Evolutionary conservation across 139 green algal species (phyloP).

Genomic region (Asterochloris erici): DNA sequence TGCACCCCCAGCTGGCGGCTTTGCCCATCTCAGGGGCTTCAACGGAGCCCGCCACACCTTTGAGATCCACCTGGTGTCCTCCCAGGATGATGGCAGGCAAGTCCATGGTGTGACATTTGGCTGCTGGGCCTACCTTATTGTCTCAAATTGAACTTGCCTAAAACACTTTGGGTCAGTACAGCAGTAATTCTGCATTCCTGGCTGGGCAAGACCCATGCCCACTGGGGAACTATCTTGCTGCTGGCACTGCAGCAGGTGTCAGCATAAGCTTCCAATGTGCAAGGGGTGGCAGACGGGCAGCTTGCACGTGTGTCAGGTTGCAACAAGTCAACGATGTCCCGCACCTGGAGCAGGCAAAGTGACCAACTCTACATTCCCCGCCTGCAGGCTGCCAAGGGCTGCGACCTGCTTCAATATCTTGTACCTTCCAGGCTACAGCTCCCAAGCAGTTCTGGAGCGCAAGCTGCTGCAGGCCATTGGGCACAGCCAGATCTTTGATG

Average conservation of each 20-base stretch:
- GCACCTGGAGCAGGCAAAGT: too few relatives aligned
- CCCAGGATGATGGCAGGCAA: constrained; percentile 17
- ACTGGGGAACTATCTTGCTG: too few relatives aligned
- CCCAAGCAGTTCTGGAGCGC: constrained; percentile 16
- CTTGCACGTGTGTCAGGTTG: neutral
- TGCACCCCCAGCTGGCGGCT: constrained; percentile 32
- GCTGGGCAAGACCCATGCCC: too few relatives aligned
- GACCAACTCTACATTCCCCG: too few relatives aligned
- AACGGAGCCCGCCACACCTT: constrained; percentile 36
- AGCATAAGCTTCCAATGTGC: too few relatives aligned
- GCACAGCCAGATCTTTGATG: constrained; percentile 22
- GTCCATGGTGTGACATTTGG: too few relatives aligned
- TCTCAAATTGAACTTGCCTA: too few relatives aligned
- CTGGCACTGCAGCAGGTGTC: too few relatives aligned
- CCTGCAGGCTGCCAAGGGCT: constrained; percentile 25
- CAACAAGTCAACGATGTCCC: neutral
- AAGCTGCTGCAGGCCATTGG: constrained; percentile 18
- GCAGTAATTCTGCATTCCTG: too few relatives aligned
- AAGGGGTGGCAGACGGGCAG: too few relatives aligned
- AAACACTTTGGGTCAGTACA: too few relatives aligned
- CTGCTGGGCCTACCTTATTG: too few relatives aligned
- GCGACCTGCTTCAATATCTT: constrained; percentile 43
- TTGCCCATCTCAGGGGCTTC: constrained; percentile 32
- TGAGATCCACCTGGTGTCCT: constrained; percentile 22
- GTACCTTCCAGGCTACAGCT: constrained; percentile 32